Evolutionary conservation across 768 basidiomycete species (phyloP), one percentile per base, ranked within the genome.

Genomic region (Goffeauzyma gilvescens): DNA sequence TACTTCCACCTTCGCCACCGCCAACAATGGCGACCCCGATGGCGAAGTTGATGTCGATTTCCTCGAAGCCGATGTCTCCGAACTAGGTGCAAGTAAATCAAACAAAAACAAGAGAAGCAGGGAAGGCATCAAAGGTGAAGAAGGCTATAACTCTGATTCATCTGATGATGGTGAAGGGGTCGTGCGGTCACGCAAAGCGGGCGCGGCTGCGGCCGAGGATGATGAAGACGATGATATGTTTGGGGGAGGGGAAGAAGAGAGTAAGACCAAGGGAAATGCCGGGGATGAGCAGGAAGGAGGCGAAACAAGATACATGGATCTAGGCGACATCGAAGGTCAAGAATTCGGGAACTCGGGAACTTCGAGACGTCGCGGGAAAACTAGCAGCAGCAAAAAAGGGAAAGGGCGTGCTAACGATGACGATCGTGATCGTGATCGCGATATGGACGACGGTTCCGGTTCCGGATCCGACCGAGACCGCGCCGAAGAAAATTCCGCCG

Each of bases 271-370:
- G 8, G 53, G 47, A 41, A 53, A 50, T 31, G 60, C 54, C 27
- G 63, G 64, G 32, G 55, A 66, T 15, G 66, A 69, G 9, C 67
- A 64, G n/a, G 41, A 53, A 32, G 52, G 51, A 25, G 70, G 75
- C 64, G 73, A 75, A 56, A 72, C 76, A 49, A 75, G 76, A 56
- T 93, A 72, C 60, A 66, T 98, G 63, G 72, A 82, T 37, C 68
- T 96, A 14, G 84, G 84, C 6, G 90, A 98, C 59, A 90, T 96
- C 55, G 89, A 95, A 62, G 93, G 93, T 0, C 93, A 98, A 60
- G 89, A 87, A 58, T 96, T 98, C 53, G 48, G 49, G 12, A 44
- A 44, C 3, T n/a, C n/a, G n/a, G 8, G 44, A 34, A 38, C 13
- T 12, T 38, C 37, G 10, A 12, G 17, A 35, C 17, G 13, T 10